Base-by-base conservation (phyloP, 208 protist species). In the Trypanosomatidae sp. region DNA sequence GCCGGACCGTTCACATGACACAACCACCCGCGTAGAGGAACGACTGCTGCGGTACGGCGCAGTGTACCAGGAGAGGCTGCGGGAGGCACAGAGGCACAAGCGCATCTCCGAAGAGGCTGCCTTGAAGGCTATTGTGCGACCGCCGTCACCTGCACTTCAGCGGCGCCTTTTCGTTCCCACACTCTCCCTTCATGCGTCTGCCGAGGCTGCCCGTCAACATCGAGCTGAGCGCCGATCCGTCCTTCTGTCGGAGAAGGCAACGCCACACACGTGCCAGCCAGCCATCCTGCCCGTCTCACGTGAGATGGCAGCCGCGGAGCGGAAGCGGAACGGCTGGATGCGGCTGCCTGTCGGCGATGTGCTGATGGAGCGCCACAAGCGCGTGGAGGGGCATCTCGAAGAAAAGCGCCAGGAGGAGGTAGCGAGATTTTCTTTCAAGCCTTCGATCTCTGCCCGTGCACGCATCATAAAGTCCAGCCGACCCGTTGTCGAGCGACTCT, bases 11-110 rank as follows among this genome's bases (percentile, higher is more conserved):
- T 50, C 36, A 13, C 36, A 44, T 33, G 56, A 33, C 30, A 12
- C 56, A 12, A 30, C 69, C 15, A 44, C 67, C 13, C 74, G 67
- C 19, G 87, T 91, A 1, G 83, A 85, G 68, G 81, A 87, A 10
- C 73, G 87, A 28, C 73, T 91, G 13, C 69, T 91, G 49, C 53
- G 74, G 22, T 87, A 81, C 74, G 87, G 87, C 46, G 62, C 62
- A 6, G 22, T 65, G 50, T 86, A 82, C 71, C 44, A 71, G 19
- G 71, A 41, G 15, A 66, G 71, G n/a, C 52, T 56, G 17, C 47
- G 33, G 12, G 49, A 62, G 13, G 69, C 78, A n/a, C 73, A 66
- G 58, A 65, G 53, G 44, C 65, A 46, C 25, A 56, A 49, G 30
- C 13, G 50, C 47, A 65, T 7, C 5, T 36, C 47, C 1, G 73